Base-by-base conservation (phyloP, 805 yeast species). In the Yamadazyma phyllophila region DNA sequence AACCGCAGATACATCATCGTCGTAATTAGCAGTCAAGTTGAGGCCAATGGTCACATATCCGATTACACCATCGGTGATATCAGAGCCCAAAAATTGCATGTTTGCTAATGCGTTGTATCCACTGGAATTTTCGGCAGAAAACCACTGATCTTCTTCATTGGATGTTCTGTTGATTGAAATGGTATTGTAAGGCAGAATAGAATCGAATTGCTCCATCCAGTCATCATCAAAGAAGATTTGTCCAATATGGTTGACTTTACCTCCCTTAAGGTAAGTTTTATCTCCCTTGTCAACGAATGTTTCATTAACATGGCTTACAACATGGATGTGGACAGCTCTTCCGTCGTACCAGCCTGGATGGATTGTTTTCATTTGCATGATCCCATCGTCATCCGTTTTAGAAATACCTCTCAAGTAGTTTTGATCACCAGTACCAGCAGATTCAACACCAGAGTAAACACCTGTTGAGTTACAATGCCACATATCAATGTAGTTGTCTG, bases 121-220 rank as follows among this genome's bases (percentile, higher is more conserved):
- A 29, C 16, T 24, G 4, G 15, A 15, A 15, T 42, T 42, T 26
- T 42, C 27, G 15, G 14, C 26, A 26, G 36, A n/a, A 13, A 32
- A 32, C 36, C 36, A 34, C 8, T 51, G 32, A 7, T 38, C 42
- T 7, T 24, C n/a, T 31, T 41, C 41, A 63, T 62, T 59, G 43
- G 52, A 59, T 12, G 56, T 36, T 4, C 15, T n/a, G 61, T 63
- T 24, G 10, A 12, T 12, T 14, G 38, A 15, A n/a, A 3, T 20
- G n/a, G 26, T 35, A 12, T 17, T 16, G 17, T 11, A 35, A 3
- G 27, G 26, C 7, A 10, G 11, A 16, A 20, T 16, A 4, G 14
- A n/a, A 35, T n/a, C 14, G 7, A 35, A n/a, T 15, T 32, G 36
- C 10, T 32, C 16, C 15, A 32, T 32, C 16, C 34, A 34, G 11